Evolutionary conservation across 371 early-diverging fungal species (phyloP).

Genomic region (Apophysomyces trapeziformis): DNA sequence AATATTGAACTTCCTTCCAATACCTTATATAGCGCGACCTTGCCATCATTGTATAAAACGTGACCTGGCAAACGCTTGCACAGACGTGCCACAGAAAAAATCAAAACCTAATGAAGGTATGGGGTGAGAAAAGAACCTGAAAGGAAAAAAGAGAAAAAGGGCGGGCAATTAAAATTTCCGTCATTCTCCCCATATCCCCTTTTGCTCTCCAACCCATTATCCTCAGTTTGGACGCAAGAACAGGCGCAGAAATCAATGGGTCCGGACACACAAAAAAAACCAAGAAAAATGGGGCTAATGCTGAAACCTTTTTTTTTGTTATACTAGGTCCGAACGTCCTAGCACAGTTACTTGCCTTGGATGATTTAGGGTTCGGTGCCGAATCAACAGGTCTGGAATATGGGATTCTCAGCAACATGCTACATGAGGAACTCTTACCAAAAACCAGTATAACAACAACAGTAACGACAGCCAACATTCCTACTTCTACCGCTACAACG

Average conservation of each 20-base stretch:
- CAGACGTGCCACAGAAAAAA: constrained; percentile 1
- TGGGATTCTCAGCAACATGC: constrained; percentile 5
- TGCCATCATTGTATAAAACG: constrained; percentile 8
- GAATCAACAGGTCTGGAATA: constrained; percentile 6
- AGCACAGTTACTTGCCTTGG: constrained; percentile 1
- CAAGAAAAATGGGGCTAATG: background rate
- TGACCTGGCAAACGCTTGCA: constrained; percentile 6
- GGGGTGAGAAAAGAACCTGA: background rate
- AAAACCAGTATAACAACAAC: too few relatives aligned
- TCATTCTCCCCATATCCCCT: background rate
- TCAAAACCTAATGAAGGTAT: background rate
- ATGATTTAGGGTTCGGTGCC: constrained; percentile 7
- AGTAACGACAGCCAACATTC: too few relatives aligned
- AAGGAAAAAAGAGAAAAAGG: background rate
- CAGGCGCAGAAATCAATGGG: too few relatives aligned
- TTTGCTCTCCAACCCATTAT: background rate
- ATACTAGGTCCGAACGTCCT: constrained; percentile 1
- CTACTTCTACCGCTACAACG: too few relatives aligned
- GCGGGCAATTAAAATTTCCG: background rate
- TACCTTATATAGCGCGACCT: background rate
- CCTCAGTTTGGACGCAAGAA: too few relatives aligned
- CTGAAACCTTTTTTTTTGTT: background rate
- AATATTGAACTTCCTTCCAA: background rate
- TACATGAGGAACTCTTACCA: background rate
- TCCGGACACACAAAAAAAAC: too few relatives aligned